phyloP scores from a whole-genome alignment of 345 rosid genomes.

The Capsella bursapastoris region DNA sequence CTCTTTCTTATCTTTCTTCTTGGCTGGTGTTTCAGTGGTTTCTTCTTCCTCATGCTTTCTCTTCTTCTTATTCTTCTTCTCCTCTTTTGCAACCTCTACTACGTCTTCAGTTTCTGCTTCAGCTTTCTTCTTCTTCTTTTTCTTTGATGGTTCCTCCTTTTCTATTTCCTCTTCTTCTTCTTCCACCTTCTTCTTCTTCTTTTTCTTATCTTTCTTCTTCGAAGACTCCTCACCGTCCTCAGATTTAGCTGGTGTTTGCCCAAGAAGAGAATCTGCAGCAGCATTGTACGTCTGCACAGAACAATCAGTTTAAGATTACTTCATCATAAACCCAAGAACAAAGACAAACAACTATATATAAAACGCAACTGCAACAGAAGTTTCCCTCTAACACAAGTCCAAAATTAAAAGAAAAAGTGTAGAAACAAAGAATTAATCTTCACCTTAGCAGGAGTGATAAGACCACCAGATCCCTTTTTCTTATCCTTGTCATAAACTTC shows the following conservation, averaged over 20 bases:
- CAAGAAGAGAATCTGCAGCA: constrained; percentile 72
- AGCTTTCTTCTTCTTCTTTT: constrained; percentile 55
- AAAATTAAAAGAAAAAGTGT: neutral
- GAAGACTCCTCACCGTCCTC: constrained; percentile 41
- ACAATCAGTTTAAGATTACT: constrained; percentile 4
- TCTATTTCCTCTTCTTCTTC: constrained; percentile 40
- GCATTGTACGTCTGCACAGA: constrained; percentile 73
- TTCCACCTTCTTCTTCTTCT: constrained; percentile 49
- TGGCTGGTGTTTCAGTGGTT: constrained; percentile 42
- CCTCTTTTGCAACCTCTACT: constrained; percentile 34
- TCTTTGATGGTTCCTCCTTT: constrained; percentile 60
- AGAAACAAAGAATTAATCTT: neutral
- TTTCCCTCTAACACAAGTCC: neutral
- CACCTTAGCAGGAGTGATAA: constrained; percentile 87
- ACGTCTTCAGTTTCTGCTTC: constrained; percentile 36
- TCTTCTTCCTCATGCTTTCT: constrained; percentile 51
- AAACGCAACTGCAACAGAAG: neutral
- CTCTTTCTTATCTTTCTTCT: constrained; percentile 50
- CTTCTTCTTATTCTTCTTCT: constrained; percentile 53
- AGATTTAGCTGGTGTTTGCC: constrained; percentile 41
- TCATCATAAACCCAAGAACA: neutral
- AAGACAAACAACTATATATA: neutral
- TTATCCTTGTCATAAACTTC: constrained; percentile 86
- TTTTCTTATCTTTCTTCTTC: constrained; percentile 52
- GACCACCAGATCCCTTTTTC: constrained; percentile 68